Conservation (phyloP, 306 rosid species). For the Psophocarpus tetragonolobus region DNA sequence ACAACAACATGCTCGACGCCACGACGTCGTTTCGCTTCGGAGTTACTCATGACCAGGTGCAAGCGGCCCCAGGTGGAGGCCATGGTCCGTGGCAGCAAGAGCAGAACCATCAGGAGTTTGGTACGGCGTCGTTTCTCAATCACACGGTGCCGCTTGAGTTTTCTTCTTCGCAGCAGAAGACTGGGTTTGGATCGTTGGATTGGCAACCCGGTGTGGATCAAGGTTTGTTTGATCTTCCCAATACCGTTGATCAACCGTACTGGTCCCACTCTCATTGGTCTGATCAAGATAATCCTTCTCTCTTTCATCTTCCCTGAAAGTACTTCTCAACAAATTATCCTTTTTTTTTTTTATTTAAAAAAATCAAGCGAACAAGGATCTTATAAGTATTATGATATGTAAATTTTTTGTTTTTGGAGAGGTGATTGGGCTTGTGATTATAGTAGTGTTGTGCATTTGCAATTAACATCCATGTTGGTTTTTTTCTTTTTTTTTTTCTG, state of each 20-base stretch:
- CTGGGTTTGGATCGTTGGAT: slow-evolving; percentile 69
- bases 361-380: background rate
- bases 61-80: background rate
- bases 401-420: background rate
- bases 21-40: slow-evolving; percentile 54
- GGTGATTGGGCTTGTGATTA: slow-evolving; percentile 38
- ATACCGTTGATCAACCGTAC: slow-evolving; percentile 70
- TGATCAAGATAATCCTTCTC: slow-evolving; percentile 61
- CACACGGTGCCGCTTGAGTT: slow-evolving; percentile 45
- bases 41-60: slow-evolving; percentile 27
- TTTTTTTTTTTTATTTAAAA: background rate
- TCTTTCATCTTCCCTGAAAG: slow-evolving; percentile 70
- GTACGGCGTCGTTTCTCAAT: slow-evolving; percentile 33
- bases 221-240: slow-evolving; percentile 65
- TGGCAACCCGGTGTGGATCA: slow-evolving; percentile 67
- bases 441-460: slow-evolving; percentile 29
- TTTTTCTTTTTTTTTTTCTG: background rate
- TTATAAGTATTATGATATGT: slow-evolving; percentile 8
- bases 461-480: slow-evolving; percentile 42
- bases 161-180: slow-evolving; percentile 45
- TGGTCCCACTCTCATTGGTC: slow-evolving; percentile 78
- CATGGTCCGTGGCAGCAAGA: slow-evolving; percentile 33
- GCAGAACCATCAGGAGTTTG: slow-evolving; percentile 26
- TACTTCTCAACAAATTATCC: background rate
- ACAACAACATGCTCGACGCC: slow-evolving; percentile 12